These are phyloP conservation scores for Capsella rubella DNA, from an alignment of 441 rosid genomes.

Conservation along the genomic window DNA sequence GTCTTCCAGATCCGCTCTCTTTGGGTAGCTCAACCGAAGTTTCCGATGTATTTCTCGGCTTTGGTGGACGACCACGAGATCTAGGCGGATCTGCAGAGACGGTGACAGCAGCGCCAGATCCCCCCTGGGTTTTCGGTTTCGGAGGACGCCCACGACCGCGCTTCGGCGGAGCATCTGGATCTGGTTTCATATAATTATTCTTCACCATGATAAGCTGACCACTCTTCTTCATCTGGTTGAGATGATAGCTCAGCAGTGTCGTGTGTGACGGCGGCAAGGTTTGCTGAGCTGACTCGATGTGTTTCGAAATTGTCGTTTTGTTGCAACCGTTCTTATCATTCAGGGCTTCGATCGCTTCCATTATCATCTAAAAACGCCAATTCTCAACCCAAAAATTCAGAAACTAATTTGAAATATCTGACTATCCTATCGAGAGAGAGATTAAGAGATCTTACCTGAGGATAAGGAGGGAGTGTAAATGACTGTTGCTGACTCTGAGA, in stretches of 20 bases:
- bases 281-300: constrained; percentile 59
- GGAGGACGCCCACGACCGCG: constrained; percentile 92
- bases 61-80: constrained; percentile 82
- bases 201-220: constrained; percentile 66
- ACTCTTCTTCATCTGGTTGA: constrained; percentile 60
- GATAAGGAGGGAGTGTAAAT: constrained; percentile 37
- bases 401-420: not conserved
- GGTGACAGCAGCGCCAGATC: constrained; percentile 33
- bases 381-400: too few species aligned
- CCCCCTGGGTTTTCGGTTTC: constrained; percentile 52
- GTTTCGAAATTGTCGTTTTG: constrained; percentile 63
- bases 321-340: constrained; percentile 58
- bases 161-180: constrained; percentile 69
- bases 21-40: constrained; percentile 44
- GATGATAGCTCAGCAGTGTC: constrained; percentile 62
- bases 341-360: constrained; percentile 68
- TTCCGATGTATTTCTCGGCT: constrained; percentile 55
- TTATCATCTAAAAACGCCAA: constrained; percentile 55
- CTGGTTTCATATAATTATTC: constrained; percentile 74
- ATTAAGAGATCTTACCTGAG: constrained; percentile 30
- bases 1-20: constrained; percentile 54
- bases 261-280: constrained; percentile 66
- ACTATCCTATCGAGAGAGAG: not conserved
- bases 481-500: not conserved
- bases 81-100: constrained; percentile 52